Conservation (phyloP, 1,139 yeast genomes). For the Hanseniaspora sp. region DNA sequence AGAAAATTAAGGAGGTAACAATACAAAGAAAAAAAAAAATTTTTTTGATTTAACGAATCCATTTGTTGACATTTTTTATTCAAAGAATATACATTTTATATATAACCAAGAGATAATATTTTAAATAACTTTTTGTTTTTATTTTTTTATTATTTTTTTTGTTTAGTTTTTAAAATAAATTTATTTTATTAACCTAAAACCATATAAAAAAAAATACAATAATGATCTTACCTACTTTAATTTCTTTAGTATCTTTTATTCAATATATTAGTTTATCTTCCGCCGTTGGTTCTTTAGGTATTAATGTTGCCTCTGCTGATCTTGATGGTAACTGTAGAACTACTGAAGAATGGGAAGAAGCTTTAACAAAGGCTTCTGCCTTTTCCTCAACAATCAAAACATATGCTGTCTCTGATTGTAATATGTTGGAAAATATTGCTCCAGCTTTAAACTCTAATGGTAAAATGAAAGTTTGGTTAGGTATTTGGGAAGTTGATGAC, state of each 20-base stretch:
- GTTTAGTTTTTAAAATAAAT: neutral
- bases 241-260: neutral
- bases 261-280: neutral
- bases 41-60: no score
- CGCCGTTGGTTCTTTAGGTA: slow-evolving; percentile 38
- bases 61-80: no score
- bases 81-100: no score
- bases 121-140: no score
- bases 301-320: slow-evolving; percentile 69
- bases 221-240: neutral
- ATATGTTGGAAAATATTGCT: slow-evolving; percentile 68
- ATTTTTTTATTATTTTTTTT: neutral
- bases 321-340: slow-evolving; percentile 64
- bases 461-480: slow-evolving; percentile 55
- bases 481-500: slow-evolving; percentile 85
- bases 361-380: slow-evolving; percentile 44
- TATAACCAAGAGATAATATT: no score
- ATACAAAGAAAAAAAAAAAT: no score
- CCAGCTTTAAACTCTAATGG: slow-evolving; percentile 76
- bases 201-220: neutral
- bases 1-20: no score
- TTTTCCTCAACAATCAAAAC: slow-evolving; percentile 61
- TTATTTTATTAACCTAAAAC: neutral
- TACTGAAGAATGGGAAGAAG: slow-evolving; percentile 53
- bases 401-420: slow-evolving; percentile 79